Percentiles rank a stretch among this genome's conserved stretches.
Evolutionary conservation across 306 rosid species (phyloP).

Genomic region (Cyamopsis tetragonoloba): DNA sequence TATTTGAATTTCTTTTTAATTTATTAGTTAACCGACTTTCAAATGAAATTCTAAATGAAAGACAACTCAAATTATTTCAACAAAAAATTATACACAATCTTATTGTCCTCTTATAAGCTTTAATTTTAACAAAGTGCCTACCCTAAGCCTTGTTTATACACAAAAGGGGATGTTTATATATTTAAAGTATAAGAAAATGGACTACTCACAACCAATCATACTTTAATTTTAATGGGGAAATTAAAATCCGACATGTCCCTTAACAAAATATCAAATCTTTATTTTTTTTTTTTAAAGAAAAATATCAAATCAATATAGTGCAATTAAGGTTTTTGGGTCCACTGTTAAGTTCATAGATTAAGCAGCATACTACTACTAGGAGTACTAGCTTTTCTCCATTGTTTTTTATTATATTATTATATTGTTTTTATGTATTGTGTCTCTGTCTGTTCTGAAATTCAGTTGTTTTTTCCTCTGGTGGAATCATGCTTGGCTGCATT

Average conservation of each 20-base stretch:
- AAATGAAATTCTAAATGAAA: no score
- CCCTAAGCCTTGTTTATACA: neutral
- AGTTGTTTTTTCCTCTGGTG: neutral
- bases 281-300: no score
- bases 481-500: neutral
- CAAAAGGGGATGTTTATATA: neutral
- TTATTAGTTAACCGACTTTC: no score
- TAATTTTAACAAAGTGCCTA: neutral
- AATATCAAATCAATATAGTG: neutral
- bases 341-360: neutral
- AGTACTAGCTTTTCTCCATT: neutral
- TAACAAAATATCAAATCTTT: conserved; percentile 7
- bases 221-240: neutral
- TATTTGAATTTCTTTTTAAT: no score
- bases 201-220: neutral
- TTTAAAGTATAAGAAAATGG: neutral
- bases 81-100: no score
- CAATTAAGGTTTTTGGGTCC: conserved; percentile 9
- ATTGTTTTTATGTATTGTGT: neutral
- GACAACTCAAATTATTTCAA: no score
- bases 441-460: neutral
- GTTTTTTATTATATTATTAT: neutral
- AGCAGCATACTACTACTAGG: no score
- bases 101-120: no score
- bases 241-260: neutral